Evolutionary conservation across 1,284 basidiomycete genomes (phyloP).

Genomic region (Austropuccinia psidii): DNA sequence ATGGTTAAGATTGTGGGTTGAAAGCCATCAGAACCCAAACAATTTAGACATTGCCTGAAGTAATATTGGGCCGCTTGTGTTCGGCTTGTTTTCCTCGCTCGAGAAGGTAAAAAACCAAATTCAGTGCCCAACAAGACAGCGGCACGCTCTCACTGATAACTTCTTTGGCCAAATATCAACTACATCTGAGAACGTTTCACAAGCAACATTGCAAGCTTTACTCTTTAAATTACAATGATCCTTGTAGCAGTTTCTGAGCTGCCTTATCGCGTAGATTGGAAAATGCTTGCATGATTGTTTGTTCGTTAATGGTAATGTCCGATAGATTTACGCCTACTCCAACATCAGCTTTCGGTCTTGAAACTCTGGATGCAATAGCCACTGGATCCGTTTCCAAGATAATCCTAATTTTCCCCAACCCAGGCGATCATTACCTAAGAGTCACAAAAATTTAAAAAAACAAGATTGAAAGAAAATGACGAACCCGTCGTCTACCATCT

Average conservation of each 20-base stretch:
- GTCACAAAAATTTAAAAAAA: neutral
- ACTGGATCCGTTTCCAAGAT: slow-evolving; percentile 94
- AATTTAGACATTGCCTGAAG: too few species aligned
- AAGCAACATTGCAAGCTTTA: too few species aligned
- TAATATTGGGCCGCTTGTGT: too few species aligned
- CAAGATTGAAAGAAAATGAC: neutral
- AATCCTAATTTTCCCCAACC: slow-evolving; percentile 56
- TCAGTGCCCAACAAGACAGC: too few species aligned
- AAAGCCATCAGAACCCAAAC: too few species aligned
- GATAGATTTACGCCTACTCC: slow-evolving; percentile 50
- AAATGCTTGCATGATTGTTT: slow-evolving; percentile 48
- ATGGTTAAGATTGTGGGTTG: too few species aligned
- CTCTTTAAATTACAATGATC: slow-evolving; percentile 25
- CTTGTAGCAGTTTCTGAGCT: slow-evolving; percentile 45
- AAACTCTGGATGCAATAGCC: slow-evolving; percentile 89
- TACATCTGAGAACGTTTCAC: too few species aligned
- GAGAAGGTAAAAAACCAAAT: too few species aligned
- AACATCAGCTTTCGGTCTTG: slow-evolving; percentile 81
- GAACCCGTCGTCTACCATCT: slow-evolving; percentile 93
- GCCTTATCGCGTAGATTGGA: slow-evolving; percentile 43
- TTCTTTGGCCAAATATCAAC: too few species aligned
- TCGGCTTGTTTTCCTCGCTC: too few species aligned
- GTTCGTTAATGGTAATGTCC: slow-evolving; percentile 96
- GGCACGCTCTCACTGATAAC: too few species aligned
- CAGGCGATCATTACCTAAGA: neutral